Base-by-base conservation (phyloP, 2,329 filamentous ascomycete genomes). In the Neobulgaria alba region DNA sequence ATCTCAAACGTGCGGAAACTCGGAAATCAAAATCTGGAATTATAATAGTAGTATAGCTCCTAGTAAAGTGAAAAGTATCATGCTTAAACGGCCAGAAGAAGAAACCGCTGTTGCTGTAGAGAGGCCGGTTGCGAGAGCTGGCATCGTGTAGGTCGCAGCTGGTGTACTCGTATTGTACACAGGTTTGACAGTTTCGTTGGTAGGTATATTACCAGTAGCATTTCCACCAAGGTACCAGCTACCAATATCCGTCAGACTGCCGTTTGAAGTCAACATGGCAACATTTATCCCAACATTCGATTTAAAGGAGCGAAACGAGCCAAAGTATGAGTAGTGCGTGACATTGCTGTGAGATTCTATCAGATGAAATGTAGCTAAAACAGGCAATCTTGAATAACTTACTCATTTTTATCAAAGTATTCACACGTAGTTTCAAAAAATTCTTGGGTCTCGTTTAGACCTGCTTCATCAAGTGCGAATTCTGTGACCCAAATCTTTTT, bases 241-340 rank as follows among this genome's bases (percentile, higher is more conserved):
- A 0, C 85, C 85, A 49, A 90, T 82, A 51, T 86, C 77, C 1
- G 85, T 89, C 47, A 92, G 64, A 45, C 75, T 56, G 30, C 85
- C 85, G 12, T 75, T 67, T 31, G 73, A 66, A 54, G 77, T 80
- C 35, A 90, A 67, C 67, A 92, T 82, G 0, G 77, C 74, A 1
- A 72, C 77, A 45, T 87, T 85, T 4, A 78, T 69, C 0, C 85
- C 85, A 7, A 88, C 78, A 50, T 88, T 90, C 47, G 79, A 83
- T n/a, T 73, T 74, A 36, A 70, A 65, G 3, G 75, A 77, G 39
- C 83, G 73, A 57, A 89, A 90, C 5, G 81, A 39, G 3, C 48
- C 50, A 15, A 52, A 92, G 60, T 82, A 83, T 0, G 79, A 78
- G 59, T 90, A 90, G 19, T 75, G 73, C 2, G 71, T 75, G n/a